A percentile compares a stretch with the other conserved stretches of the same genome.
These are phyloP conservation scores for Thraustotheca clavata DNA, from an alignment of 352 stramenopile species.

Conservation along the genomic window DNA sequence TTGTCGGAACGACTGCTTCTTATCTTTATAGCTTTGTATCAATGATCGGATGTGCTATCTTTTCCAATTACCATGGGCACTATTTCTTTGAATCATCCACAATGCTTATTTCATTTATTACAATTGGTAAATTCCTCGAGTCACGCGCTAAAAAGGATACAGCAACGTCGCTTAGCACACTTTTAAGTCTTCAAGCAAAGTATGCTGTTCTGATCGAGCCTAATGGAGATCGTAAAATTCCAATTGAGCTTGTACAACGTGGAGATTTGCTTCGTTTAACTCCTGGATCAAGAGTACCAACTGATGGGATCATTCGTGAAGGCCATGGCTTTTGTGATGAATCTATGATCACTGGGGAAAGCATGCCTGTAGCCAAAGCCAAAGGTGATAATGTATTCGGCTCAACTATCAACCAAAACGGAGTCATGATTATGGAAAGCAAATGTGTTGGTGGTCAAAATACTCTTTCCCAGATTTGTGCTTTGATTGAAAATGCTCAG, in stretches of 20 bases:
- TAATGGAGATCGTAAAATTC: constrained; percentile 54
- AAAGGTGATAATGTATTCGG: constrained; percentile 77
- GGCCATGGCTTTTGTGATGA: constrained; percentile 23
- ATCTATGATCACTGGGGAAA: constrained; percentile 29
- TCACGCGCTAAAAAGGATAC: constrained; percentile 82
- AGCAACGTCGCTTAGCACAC: constrained; percentile 53
- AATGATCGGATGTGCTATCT: constrained; percentile 52
- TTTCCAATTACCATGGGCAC: constrained; percentile 57
- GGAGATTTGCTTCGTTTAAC: constrained; percentile 62
- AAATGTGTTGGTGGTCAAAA: constrained; percentile 41
- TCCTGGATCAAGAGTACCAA: constrained; percentile 69
- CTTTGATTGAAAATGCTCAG: constrained; percentile 27
- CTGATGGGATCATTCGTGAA: constrained; percentile 67
- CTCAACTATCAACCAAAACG: constrained; percentile 38
- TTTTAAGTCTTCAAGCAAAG: constrained; percentile 73
- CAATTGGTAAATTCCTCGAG: constrained; percentile 84
- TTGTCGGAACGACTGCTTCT: constrained; percentile 73
- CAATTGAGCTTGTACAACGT: constrained; percentile 77
- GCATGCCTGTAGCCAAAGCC: constrained; percentile 26
- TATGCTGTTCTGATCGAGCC: constrained; percentile 50
- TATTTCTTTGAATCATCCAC: constrained; percentile 85
- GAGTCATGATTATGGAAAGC: constrained; percentile 20
- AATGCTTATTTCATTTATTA: constrained; percentile 83
- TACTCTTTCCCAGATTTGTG: constrained; percentile 47
- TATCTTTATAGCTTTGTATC: constrained; percentile 82